Evolutionary conservation across 768 basidiomycete genomes (phyloP).

Genomic region (Omphalotus guepiniiformis): DNA sequence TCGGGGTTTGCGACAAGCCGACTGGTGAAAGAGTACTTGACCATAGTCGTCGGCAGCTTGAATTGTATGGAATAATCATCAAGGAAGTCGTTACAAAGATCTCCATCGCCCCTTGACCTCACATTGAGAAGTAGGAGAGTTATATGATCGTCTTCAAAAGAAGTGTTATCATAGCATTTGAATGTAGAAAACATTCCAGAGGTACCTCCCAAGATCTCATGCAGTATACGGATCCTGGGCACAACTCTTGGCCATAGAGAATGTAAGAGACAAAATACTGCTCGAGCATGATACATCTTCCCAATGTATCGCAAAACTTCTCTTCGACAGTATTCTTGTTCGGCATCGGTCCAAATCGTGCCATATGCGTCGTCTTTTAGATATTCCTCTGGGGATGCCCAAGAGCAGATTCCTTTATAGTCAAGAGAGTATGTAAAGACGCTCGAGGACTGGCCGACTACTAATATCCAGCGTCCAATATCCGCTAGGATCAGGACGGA

Average conservation of each 20-base stretch:
- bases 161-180: neutral
- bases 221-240: too few relatives aligned
- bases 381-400: slow-evolving; percentile 2
- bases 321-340: neutral
- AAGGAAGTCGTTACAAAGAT: neutral
- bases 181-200: slow-evolving; percentile 1
- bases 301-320: neutral
- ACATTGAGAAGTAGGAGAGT: slow-evolving; percentile 1
- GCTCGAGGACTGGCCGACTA: slow-evolving; percentile 4
- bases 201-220: too few relatives aligned
- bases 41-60: slow-evolving; percentile 2
- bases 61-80: neutral
- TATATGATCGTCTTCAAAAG: neutral
- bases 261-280: neutral
- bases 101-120: neutral
- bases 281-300: neutral
- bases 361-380: neutral
- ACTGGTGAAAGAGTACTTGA: neutral
- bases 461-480: slow-evolving; percentile 5
- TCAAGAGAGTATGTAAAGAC: slow-evolving; percentile 7
- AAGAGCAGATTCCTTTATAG: slow-evolving; percentile 5
- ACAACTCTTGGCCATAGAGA: slow-evolving; percentile 1
- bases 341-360: neutral
- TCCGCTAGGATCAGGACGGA: neutral
- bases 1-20: neutral